Percentiles rank a stretch among this genome's conserved stretches.
Evolutionary conservation across 768 basidiomycete species (phyloP).

Genomic region (Tephrocybe sp.): DNA sequence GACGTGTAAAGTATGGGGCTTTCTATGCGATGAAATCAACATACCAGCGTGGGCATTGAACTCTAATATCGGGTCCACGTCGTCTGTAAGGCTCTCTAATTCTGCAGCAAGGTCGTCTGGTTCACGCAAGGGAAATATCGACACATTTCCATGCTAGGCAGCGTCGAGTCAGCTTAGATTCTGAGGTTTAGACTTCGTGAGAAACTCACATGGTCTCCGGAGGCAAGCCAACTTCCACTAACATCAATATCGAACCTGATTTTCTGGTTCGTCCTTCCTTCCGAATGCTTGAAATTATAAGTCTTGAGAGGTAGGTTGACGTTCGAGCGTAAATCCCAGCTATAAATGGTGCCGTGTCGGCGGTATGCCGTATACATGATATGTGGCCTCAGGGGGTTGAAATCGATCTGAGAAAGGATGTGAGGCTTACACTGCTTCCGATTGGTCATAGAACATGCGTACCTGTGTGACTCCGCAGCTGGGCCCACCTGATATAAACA

Average conservation of each 20-base stretch:
- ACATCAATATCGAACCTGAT: constrained; percentile 75
- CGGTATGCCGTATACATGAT: constrained; percentile 80
- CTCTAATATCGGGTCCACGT: constrained; percentile 25
- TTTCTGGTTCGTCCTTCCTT: constrained; percentile 65
- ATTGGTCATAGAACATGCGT: neutral
- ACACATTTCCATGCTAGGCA: constrained; percentile 54
- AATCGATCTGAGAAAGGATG: constrained; percentile 51
- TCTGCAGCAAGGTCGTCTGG: constrained; percentile 8
- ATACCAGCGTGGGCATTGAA: constrained; percentile 60
- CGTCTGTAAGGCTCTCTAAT: constrained; percentile 12
- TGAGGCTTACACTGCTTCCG: neutral
- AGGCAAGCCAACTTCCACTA: constrained; percentile 57
- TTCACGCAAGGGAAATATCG: constrained; percentile 50
- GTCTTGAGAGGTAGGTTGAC: constrained; percentile 37
- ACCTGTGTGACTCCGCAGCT: constrained; percentile 57
- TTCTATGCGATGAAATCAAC: constrained; percentile 9
- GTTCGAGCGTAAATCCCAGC: constrained; percentile 78
- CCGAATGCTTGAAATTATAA: constrained; percentile 21
- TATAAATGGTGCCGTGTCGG: constrained; percentile 55
- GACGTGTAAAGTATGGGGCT: too few relatives aligned
- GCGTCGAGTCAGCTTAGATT: neutral
- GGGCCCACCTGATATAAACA: constrained; percentile 60
- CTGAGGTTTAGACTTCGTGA: neutral
- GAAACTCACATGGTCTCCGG: constrained; percentile 64
- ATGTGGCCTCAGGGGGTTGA: constrained; percentile 71